phyloP scores from a whole-genome alignment of 2,329 filamentous ascomycete species.

The Ophiocordyceps polyrhachis-furcata region DNA sequence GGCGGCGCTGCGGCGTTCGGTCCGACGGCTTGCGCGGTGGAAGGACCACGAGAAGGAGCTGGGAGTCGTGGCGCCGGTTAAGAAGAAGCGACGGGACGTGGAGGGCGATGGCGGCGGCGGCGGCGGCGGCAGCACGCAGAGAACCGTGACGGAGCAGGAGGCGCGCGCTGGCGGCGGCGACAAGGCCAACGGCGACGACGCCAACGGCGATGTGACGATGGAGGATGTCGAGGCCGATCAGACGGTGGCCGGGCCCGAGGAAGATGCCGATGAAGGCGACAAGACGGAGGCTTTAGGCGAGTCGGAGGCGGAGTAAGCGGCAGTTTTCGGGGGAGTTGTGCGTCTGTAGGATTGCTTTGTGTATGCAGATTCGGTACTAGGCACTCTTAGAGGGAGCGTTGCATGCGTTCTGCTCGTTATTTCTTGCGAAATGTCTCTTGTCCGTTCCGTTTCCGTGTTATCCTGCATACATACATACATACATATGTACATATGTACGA shows the following conservation, averaged over 20 bases:
- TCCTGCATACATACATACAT: not conserved
- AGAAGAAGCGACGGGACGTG: slow-evolving; percentile 18
- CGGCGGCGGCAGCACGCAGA: slow-evolving; percentile 6
- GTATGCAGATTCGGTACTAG: not conserved
- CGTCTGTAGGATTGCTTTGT: not conserved
- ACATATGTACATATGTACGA: no score
- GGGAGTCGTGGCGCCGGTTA: slow-evolving; percentile 27
- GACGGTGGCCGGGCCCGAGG: slow-evolving; percentile 23
- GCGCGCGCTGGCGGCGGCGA: not conserved
- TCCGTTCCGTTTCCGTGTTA: not conserved
- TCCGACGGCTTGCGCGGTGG: slow-evolving; percentile 54
- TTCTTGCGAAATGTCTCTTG: not conserved
- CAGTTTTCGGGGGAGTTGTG: not conserved
- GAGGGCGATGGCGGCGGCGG: slow-evolving; percentile 13
- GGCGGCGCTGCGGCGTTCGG: slow-evolving; percentile 43
- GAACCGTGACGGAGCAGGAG: slow-evolving; percentile 1
- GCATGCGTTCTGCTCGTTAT: not conserved
- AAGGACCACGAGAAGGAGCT: slow-evolving; percentile 23
- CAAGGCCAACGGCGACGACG: slow-evolving; percentile 12
- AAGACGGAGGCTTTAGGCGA: slow-evolving; percentile 19
- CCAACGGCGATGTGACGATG: slow-evolving; percentile 26
- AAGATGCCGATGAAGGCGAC: slow-evolving; percentile 25
- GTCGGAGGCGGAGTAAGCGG: slow-evolving; percentile 14
- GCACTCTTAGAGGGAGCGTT: not conserved
- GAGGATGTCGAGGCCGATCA: slow-evolving; percentile 31